Base-by-base conservation (phyloP, 805 yeast species). In the Ogataea philodendri region DNA sequence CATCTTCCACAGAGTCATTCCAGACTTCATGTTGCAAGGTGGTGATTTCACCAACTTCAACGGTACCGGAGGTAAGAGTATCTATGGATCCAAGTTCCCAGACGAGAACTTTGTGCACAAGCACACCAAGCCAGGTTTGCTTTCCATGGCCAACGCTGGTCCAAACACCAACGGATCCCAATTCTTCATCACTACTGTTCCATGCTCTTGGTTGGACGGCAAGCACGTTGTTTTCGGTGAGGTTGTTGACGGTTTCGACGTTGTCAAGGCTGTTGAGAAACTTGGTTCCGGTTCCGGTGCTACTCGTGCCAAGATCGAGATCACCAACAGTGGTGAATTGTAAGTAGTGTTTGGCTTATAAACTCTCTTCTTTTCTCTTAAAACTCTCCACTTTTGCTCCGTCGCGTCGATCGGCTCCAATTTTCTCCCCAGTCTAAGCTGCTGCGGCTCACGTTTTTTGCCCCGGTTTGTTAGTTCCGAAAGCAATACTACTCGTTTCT, bases 1-100 rank as follows among this genome's bases (percentile, higher is more conserved):
- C 32, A 71, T 80, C 49, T 89, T 90, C 93, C 97, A 89, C 86
- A 83, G 96, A 73, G 95, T 89, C 49, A 88, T 88, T 59, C 96
- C 96, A 49, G 80, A 84, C 65, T 89, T 89, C 74, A 89, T 89
- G 97, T 73, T 90, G 62, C 97, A 89, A 75, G 97, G 89, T 63
- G 90, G 90, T 72, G 93, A 84, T 67, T 81, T 84, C 69, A 83
- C 87, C 60, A 66, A 71, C 67, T 82, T 85, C 65, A 81, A 84
- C 64, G 97, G 97, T 52, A 79, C 84, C 54, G 97, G 97, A 63
- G 97, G 97, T 63, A 80, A 79, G 65, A 81, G 88, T 30, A 83
- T 83, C 65, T 83, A 83, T 64, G 93, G 90, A 53, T 68, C 67
- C 49, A 78, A 75, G 51, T 63, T 61, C 44, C 53, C 65, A 20